phyloP scores from a whole-genome alignment of 257 asterid genomes.

The Lycium barbarum region DNA sequence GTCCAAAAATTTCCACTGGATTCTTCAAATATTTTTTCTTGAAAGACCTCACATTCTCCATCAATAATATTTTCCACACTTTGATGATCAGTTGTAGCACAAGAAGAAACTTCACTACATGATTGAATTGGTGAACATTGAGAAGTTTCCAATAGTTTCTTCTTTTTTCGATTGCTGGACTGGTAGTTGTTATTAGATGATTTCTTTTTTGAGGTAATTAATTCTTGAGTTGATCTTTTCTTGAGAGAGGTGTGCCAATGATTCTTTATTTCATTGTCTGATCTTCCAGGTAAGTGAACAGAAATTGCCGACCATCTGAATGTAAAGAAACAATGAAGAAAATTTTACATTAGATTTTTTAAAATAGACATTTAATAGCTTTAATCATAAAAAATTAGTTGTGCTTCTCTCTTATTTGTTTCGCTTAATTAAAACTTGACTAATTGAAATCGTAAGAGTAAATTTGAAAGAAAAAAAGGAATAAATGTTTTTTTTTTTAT shows the following conservation, averaged over 20 bases:
- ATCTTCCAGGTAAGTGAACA: constrained; percentile 1
- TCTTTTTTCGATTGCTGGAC: too few relatives aligned
- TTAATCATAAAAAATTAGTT: too few relatives aligned
- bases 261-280: constrained; percentile 28
- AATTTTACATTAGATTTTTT: not conserved
- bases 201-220: not conserved
- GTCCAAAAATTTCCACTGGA: not conserved
- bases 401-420: too few relatives aligned
- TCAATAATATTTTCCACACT: not conserved
- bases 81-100: not conserved
- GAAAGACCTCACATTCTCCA: not conserved
- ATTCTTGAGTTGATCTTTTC: not conserved
- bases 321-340: too few relatives aligned
- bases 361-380: too few relatives aligned
- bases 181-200: not conserved
- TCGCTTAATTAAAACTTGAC: not conserved
- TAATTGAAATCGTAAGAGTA: too few relatives aligned
- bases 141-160: too few relatives aligned
- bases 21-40: not conserved
- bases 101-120: not conserved
- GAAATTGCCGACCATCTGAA: not conserved
- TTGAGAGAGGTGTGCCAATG: not conserved
- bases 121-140: not conserved
- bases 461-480: too few relatives aligned
- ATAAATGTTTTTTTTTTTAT: too few relatives aligned